Conservation (phyloP, 495 filamentous ascomycete species). For the Podospora bellae-mahoneyi region DNA sequence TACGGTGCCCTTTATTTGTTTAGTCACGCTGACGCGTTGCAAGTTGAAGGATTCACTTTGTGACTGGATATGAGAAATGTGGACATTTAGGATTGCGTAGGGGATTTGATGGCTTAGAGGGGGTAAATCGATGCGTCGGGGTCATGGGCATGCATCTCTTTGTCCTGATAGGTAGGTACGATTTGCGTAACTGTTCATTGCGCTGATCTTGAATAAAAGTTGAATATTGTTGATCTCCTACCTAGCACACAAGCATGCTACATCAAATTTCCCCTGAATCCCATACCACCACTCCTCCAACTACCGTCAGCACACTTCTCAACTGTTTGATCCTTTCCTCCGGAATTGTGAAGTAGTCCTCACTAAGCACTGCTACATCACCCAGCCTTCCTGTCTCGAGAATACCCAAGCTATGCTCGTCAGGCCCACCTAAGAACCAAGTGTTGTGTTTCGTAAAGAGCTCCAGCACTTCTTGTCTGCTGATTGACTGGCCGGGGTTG, state of each 20-base stretch:
- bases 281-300: background rate
- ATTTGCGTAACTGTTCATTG: too few species aligned
- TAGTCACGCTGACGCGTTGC: too few species aligned
- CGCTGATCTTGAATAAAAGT: too few species aligned
- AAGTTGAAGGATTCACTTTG: too few species aligned
- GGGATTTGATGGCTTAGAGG: too few species aligned
- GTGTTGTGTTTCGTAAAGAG: constrained; percentile 29
- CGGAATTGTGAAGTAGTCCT: constrained; percentile 27
- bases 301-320: background rate
- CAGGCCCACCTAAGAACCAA: constrained; percentile 31
- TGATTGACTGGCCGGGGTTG: constrained; percentile 25
- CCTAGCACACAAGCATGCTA: background rate
- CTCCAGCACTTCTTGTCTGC: constrained; percentile 22
- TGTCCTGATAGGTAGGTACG: too few species aligned
- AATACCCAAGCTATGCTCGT: constrained; percentile 24
- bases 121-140: too few species aligned
- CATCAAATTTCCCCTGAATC: background rate
- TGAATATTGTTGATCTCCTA: background rate
- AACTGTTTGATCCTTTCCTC: constrained; percentile 24
- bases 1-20: too few species aligned
- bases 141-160: too few species aligned
- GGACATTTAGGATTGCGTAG: too few species aligned
- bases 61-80: too few species aligned
- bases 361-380: constrained; percentile 29
- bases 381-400: constrained; percentile 30